Conservation (phyloP, 1,284 basidiomycete genomes). For the Xerocomus cyaneibrunnescens region DNA sequence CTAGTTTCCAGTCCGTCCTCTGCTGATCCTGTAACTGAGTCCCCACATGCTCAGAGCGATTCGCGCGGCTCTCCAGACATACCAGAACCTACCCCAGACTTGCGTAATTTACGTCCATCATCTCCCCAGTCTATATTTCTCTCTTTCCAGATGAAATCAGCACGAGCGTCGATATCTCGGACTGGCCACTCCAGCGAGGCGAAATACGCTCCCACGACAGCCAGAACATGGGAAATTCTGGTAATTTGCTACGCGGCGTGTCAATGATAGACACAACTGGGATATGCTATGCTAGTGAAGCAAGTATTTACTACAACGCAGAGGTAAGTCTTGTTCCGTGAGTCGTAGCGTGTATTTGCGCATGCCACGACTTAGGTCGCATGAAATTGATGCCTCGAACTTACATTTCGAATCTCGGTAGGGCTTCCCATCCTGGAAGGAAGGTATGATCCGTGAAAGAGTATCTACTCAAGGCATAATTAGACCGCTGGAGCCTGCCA, state of each 20-base stretch:
- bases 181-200: conserved; percentile 8
- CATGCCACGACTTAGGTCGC: not conserved
- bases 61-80: not conserved
- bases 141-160: conserved; percentile 19
- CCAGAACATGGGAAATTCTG: conserved; percentile 49
- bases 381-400: conserved; percentile 5
- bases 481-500: conserved; percentile 73
- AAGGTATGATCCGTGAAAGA: conserved; percentile 80
- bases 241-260: conserved; percentile 39
- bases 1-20: conserved; percentile 11
- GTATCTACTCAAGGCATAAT: conserved; percentile 77
- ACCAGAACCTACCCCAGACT: not conserved
- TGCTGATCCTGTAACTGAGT: not conserved
- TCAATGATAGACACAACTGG: conserved; percentile 21
- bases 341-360: not conserved
- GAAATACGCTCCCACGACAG: conserved; percentile 19
- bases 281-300: conserved; percentile 62
- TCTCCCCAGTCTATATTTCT: conserved; percentile 15
- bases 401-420: conserved; percentile 14
- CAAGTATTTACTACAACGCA: conserved; percentile 32
- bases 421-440: conserved; percentile 41
- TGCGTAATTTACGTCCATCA: conserved; percentile 6
- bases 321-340: conserved; percentile 18
- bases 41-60: not conserved
- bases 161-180: conserved; percentile 14